These are phyloP conservation scores for Fusarium veterinarium DNA, from an alignment of 2,329 filamentous ascomycete species.

Conservation along the genomic window DNA sequence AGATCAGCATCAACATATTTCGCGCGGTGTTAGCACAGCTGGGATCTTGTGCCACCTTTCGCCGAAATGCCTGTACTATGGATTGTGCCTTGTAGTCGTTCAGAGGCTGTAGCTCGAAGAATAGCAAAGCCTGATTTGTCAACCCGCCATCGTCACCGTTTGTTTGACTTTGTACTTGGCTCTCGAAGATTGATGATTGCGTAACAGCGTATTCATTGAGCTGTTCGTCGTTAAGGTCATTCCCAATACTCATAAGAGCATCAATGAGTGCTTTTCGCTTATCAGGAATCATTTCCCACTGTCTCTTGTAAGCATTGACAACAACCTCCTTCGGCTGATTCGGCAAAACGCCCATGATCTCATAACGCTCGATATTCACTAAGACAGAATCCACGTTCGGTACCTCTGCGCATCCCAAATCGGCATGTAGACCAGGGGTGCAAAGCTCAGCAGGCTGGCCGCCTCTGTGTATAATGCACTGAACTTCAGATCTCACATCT, in stretches of 20 bases:
- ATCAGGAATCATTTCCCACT: conserved; percentile 52
- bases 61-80: conserved; percentile 51
- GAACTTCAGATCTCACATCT: conserved; percentile 61
- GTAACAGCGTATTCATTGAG: conserved; percentile 53
- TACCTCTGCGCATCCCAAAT: conserved; percentile 49
- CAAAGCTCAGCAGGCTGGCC: conserved; percentile 51
- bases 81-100: conserved; percentile 51
- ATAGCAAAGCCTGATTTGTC: conserved; percentile 49
- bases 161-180: conserved; percentile 44
- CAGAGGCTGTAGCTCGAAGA: conserved; percentile 50
- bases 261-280: conserved; percentile 49
- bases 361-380: conserved; percentile 50
- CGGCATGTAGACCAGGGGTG: conserved; percentile 46
- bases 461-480: conserved; percentile 55
- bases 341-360: conserved; percentile 52
- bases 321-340: conserved; percentile 50
- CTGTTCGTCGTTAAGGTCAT: conserved; percentile 50
- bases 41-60: conserved; percentile 49
- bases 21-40: conserved; percentile 47
- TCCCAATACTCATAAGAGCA: conserved; percentile 49
- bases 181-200: conserved; percentile 55
- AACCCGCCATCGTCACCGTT: conserved; percentile 48
- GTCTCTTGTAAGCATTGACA: conserved; percentile 55
- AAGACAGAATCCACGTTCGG: conserved; percentile 41
- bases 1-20: conserved; percentile 51